Conservation (phyloP, 2,329 filamentous ascomycete genomes). For the Colletotrichum echinochloae region DNA sequence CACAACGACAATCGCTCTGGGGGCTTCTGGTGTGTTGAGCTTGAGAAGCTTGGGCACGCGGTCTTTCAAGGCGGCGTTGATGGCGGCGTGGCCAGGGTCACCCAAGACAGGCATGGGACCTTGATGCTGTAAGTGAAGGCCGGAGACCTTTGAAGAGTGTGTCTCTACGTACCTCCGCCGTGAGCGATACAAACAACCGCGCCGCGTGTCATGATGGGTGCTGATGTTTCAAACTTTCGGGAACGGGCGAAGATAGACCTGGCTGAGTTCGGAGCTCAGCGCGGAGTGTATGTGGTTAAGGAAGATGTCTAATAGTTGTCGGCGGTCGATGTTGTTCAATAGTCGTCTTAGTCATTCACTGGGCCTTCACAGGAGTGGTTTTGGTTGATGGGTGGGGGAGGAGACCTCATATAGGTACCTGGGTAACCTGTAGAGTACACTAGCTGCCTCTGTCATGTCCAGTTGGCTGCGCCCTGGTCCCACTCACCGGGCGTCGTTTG, state of each 20-base stretch:
- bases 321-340: constrained; percentile 16
- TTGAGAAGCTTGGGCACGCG: constrained; percentile 67
- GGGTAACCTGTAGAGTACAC: too few species aligned
- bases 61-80: constrained; percentile 64
- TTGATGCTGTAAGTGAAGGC: constrained; percentile 36
- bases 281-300: not conserved
- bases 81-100: constrained; percentile 63
- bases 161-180: constrained; percentile 56
- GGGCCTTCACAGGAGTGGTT: not conserved
- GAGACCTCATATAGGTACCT: too few species aligned
- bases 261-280: not conserved
- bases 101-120: constrained; percentile 69
- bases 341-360: not conserved
- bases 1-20: constrained; percentile 65
- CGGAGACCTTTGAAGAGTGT: not conserved
- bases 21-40: constrained; percentile 62
- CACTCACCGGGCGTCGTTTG: constrained; percentile 13
- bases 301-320: constrained; percentile 1
- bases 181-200: constrained; percentile 63
- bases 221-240: constrained; percentile 6
- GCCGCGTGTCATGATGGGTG: constrained; percentile 53
- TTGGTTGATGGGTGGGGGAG: not conserved
- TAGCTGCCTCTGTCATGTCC: constrained; percentile 1
- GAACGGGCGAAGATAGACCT: not conserved
- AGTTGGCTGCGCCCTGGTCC: not conserved